phyloP scores from a whole-genome alignment of 768 basidiomycete species.

The Boletus pseudopeckii region DNA sequence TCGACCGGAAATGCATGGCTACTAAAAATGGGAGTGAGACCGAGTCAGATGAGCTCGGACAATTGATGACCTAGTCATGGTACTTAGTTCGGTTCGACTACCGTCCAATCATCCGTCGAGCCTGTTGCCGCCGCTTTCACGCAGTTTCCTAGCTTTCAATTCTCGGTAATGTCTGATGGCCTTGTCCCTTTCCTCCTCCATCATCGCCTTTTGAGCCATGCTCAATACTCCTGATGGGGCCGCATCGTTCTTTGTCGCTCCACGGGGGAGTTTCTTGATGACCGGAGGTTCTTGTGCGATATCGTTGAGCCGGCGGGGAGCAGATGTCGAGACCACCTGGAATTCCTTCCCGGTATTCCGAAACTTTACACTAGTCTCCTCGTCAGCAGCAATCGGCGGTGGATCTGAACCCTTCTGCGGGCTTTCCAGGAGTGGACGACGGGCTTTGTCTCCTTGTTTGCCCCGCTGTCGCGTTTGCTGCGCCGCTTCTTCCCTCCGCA shows the following conservation, averaged over 20 bases:
- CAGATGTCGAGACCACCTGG: slow-evolving; percentile 43
- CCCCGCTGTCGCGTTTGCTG: slow-evolving; percentile 19
- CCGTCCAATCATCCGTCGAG: slow-evolving; percentile 5
- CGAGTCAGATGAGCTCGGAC: background rate
- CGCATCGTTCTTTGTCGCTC: slow-evolving; percentile 30
- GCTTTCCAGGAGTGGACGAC: slow-evolving; percentile 5
- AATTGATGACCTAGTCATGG: slow-evolving; percentile 8
- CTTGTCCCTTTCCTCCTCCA: slow-evolving; percentile 72
- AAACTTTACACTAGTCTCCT: slow-evolving; percentile 20
- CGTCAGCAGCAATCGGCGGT: slow-evolving; percentile 11
- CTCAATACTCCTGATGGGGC: slow-evolving; percentile 50
- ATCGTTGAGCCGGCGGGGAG: slow-evolving; percentile 68
- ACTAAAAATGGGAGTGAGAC: background rate
- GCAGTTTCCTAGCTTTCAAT: slow-evolving; percentile 52
- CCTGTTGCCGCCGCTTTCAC: slow-evolving; percentile 11
- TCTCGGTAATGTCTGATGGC: slow-evolving; percentile 66
- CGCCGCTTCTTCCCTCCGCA: slow-evolving; percentile 31
- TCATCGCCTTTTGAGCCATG: slow-evolving; percentile 73
- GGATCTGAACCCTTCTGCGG: slow-evolving; percentile 15
- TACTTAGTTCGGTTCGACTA: slow-evolving; percentile 1
- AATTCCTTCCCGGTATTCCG: slow-evolving; percentile 44
- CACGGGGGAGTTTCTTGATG: slow-evolving; percentile 53
- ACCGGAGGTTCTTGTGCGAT: slow-evolving; percentile 67
- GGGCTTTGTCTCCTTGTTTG: slow-evolving; percentile 6
- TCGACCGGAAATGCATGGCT: slow-evolving; percentile 5